Evolutionary conservation across 163 green algal species (phyloP).

Genomic region (Trebouxiophyceae sp.): DNA sequence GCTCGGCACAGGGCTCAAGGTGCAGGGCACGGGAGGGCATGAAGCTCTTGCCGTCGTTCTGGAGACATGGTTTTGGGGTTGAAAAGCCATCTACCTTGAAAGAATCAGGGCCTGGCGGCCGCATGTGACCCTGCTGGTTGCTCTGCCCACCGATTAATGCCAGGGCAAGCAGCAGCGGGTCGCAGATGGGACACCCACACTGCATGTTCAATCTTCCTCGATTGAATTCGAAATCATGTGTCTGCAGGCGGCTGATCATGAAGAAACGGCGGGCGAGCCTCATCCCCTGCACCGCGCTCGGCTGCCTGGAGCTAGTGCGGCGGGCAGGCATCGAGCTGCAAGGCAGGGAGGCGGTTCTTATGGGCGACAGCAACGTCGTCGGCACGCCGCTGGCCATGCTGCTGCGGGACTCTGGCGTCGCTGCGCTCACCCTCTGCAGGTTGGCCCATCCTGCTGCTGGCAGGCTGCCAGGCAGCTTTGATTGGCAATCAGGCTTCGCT

Average conservation of each 20-base stretch:
- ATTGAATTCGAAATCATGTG: no score
- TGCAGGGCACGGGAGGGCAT: no score
- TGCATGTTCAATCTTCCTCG: no score
- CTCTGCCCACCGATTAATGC: no score
- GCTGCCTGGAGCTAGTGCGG: slow-evolving; percentile 66
- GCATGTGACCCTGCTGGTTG: no score
- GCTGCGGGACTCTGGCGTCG: slow-evolving; percentile 64
- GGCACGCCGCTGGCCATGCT: slow-evolving; percentile 85
- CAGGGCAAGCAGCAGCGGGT: no score
- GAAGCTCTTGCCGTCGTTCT: no score
- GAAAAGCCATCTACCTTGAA: no score
- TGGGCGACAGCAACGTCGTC: slow-evolving; percentile 68
- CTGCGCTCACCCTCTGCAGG: slow-evolving; percentile 21
- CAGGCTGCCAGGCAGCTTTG: slow-evolving; percentile 42
- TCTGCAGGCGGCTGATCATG: slow-evolving; percentile 69
- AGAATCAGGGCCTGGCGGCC: no score
- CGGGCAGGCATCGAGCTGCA: slow-evolving; percentile 45
- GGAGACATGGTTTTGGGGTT: no score
- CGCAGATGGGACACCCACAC: no score
- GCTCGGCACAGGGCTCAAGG: no score
- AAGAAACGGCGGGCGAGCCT: slow-evolving; percentile 52
- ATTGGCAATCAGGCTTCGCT: slow-evolving; percentile 6
- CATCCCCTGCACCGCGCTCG: slow-evolving; percentile 75
- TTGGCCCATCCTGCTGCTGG: slow-evolving; percentile 63
- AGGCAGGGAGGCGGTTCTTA: slow-evolving; percentile 48